These are phyloP conservation scores for Cymodocea nodosa DNA, from an alignment of 116 monocot genomes.

Conservation along the genomic window DNA sequence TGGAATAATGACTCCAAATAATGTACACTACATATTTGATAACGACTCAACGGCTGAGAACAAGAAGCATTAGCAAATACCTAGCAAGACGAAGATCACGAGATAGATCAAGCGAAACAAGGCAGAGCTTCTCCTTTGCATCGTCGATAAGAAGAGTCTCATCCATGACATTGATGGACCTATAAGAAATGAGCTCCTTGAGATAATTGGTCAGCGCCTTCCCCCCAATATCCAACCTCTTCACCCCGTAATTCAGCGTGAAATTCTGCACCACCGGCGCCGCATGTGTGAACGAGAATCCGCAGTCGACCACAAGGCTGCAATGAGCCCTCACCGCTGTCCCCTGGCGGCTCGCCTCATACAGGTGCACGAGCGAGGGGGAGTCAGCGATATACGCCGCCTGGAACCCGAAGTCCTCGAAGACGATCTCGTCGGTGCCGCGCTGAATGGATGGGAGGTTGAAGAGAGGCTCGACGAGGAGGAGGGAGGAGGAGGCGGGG, in stretches of 20 bases:
- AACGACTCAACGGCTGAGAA: neutral
- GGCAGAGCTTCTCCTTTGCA: constrained; percentile 94
- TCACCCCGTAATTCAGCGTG: constrained; percentile 80
- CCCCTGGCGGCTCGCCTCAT: constrained; percentile 48
- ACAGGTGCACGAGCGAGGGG: constrained; percentile 78
- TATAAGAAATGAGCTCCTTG: constrained; percentile 85
- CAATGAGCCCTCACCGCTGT: constrained; percentile 21
- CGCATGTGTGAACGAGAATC: constrained; percentile 84
- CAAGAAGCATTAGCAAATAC: constrained; percentile 12
- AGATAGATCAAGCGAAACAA: constrained; percentile 69
- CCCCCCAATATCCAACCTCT: constrained; percentile 69
- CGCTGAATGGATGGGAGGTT: constrained; percentile 60
- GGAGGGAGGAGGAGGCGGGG: constrained; percentile 49
- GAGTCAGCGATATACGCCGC: constrained; percentile 67
- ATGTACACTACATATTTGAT: no score
- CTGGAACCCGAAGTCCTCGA: constrained; percentile 76
- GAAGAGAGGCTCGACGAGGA: constrained; percentile 90
- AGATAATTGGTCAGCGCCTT: constrained; percentile 94
- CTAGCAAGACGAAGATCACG: constrained; percentile 71
- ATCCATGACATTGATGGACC: constrained; percentile 88
- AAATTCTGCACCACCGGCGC: constrained; percentile 79
- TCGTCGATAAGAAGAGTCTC: constrained; percentile 81
- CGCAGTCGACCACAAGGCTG: constrained; percentile 90
- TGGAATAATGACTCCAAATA: no score
- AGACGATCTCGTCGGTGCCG: constrained; percentile 78